phyloP scores from a whole-genome alignment of 176 grass and related monocot species.

The Stipa capillata region DNA sequence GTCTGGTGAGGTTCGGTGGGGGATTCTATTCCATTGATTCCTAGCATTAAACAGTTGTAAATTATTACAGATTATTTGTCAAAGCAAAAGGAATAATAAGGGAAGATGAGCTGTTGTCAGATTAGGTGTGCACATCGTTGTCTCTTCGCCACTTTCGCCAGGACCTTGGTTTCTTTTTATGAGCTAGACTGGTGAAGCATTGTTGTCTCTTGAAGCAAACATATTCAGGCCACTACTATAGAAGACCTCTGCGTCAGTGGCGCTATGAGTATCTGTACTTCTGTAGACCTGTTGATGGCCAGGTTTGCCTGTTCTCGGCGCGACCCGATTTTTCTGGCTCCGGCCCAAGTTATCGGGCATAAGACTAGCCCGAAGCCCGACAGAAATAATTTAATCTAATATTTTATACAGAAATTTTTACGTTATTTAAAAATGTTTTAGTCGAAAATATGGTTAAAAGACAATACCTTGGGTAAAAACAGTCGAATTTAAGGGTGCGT shows the following conservation, averaged over 20 bases:
- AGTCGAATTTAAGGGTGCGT: too few species aligned
- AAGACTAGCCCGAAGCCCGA: not conserved
- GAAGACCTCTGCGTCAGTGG: not conserved
- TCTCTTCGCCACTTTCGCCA: not conserved
- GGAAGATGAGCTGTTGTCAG: constrained; percentile 24
- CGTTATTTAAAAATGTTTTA: too few species aligned
- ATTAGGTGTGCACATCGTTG: constrained; percentile 10
- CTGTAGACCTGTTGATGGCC: not conserved
- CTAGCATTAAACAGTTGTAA: constrained; percentile 62
- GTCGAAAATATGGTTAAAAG: too few species aligned
- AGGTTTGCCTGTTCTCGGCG: not conserved
- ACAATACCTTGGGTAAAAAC: too few species aligned
- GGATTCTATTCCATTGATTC: constrained; percentile 43
- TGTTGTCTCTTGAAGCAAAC: not conserved
- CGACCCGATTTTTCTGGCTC: not conserved
- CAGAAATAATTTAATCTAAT: not conserved
- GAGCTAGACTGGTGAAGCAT: constrained; percentile 17
- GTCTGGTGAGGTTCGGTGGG: constrained; percentile 22
- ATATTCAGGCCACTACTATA: not conserved
- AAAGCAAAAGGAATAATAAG: constrained; percentile 37
- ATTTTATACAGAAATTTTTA: too few species aligned
- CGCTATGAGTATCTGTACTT: too few species aligned
- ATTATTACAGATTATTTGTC: constrained; percentile 49
- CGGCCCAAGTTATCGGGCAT: not conserved
- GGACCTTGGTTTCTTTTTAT: not conserved